Conservation (phyloP, 2,329 filamentous ascomycete species). For the Aspergillus piperis region DNA sequence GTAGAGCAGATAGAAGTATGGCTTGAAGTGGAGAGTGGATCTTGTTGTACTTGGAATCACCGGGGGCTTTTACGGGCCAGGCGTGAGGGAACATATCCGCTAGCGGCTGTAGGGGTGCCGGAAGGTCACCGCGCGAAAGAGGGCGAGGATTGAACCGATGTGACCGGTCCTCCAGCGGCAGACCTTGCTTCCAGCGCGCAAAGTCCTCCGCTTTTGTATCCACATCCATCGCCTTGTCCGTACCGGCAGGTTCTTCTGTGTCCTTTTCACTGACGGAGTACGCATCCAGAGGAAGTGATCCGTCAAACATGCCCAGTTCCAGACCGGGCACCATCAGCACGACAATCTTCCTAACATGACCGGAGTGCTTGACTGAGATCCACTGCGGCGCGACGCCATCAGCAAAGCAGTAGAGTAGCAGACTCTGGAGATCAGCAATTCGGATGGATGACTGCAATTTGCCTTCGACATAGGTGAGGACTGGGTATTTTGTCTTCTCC, state of each 20-base stretch:
- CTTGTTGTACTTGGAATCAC: conserved; percentile 76
- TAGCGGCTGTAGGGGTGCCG: conserved; percentile 63
- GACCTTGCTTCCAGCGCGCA: conserved; percentile 42
- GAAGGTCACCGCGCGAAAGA: conserved; percentile 34
- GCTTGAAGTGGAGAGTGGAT: conserved; percentile 85
- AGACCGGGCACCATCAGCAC: conserved; percentile 89
- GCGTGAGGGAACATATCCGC: conserved; percentile 82
- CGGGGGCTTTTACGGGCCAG: conserved; percentile 86
- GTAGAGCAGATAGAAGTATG: conserved; percentile 74
- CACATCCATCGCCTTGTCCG: conserved; percentile 23
- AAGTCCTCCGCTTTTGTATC: conserved; percentile 34
- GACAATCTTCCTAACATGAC: conserved; percentile 70
- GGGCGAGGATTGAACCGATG: conserved; percentile 37
- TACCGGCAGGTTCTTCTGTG: conserved; percentile 1
- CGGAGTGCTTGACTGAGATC: conserved; percentile 61
- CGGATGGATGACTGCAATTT: conserved; percentile 58
- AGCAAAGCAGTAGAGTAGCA: conserved; percentile 63
- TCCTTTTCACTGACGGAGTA: conserved; percentile 8
- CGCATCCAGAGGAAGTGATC: conserved; percentile 49
- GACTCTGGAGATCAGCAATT: conserved; percentile 59
- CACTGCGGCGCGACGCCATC: conserved; percentile 64
- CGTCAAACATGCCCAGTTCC: conserved; percentile 85
- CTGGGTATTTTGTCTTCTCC: conserved; percentile 53
- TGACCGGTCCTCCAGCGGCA: conserved; percentile 36
- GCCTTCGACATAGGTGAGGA: conserved; percentile 56